Base-by-base conservation (phyloP, 2,329 filamentous ascomycete genomes). In the Scolecobasidium constrictum region DNA sequence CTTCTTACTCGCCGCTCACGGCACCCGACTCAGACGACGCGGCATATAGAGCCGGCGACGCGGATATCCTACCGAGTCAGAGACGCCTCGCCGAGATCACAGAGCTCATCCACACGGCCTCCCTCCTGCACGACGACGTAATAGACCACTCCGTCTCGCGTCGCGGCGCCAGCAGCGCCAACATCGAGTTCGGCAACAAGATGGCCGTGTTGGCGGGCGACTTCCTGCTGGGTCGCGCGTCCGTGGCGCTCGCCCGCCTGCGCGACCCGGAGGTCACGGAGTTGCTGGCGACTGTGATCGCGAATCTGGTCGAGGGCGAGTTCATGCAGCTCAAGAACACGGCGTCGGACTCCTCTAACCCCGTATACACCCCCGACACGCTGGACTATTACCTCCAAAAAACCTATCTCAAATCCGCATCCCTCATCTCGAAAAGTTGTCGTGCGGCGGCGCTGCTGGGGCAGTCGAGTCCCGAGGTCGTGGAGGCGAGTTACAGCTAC, bases 281-380 rank as follows among this genome's bases (percentile, higher is more conserved):
- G 66, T 74, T 98, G 5, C 69, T 98, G 21, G 87, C 92, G 3
- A 96, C 90, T 1, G 92, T 96, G 34, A 96, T 98, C 52, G 90
- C 92, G 35, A 98, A 98, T 60, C 71, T 98, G 19, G 88, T 98
- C 16, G 92, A 98, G 66, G 92, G 92, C 57, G 92, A 98, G 64
- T 96, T 98, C 68, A 98, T 98, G 92, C 92, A 98, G 69, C 71
- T 98, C 53, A 93, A 94, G 68, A 98, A 98, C 64, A 96, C 92
- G 1, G 85, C 84, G 36, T 73, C 77, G 50, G 90, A 95, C 59
- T 90, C 96, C 69, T 72, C 75, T 50, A 81, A 84, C 52, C 90
- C 90, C 1, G 68, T 73, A 7, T 96, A 84, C 76, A 92, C 83
- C 2, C 86, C 95, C 56, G 85, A 94, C 42, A 84, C 87, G 1